phyloP scores from a whole-genome alignment of 345 rosid genomes.

The Carallia pectinifolia region DNA sequence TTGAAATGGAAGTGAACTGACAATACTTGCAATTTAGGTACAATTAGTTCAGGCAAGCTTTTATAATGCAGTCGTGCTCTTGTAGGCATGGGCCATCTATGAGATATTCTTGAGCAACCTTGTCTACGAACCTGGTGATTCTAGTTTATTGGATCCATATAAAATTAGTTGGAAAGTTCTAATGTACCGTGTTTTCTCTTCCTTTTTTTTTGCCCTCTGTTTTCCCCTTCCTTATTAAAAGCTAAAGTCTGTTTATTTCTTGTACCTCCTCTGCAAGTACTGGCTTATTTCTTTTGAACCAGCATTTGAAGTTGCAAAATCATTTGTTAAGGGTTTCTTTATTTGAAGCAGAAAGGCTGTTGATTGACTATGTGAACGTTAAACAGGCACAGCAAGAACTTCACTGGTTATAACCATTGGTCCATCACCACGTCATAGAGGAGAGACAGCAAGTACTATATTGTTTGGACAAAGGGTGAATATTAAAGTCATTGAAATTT shows the following conservation, averaged over 20 bases:
- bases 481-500: slow-evolving; percentile 14
- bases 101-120: background rate
- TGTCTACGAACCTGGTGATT: background rate
- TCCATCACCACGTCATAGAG: slow-evolving; percentile 98
- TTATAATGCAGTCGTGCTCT: background rate
- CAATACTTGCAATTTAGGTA: background rate
- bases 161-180: background rate
- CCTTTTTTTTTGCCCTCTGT: too few relatives aligned
- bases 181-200: background rate
- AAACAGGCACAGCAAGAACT: slow-evolving; percentile 93
- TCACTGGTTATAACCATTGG: slow-evolving; percentile 93
- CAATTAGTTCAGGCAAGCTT: background rate
- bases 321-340: background rate
- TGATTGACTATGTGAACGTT: slow-evolving; percentile 28
- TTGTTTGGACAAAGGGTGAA: slow-evolving; percentile 99
- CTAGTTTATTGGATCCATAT: background rate
- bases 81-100: background rate
- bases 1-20: background rate
- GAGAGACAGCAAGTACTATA: slow-evolving; percentile 96
- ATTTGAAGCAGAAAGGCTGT: slow-evolving; percentile 8
- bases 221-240: background rate
- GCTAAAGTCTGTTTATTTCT: background rate
- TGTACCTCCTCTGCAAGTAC: background rate
- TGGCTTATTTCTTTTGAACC: background rate
- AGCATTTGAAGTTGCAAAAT: slow-evolving; percentile 5